Conservation (phyloP, 202 grass and related monocot genomes). For the Carex sylvatica region DNA sequence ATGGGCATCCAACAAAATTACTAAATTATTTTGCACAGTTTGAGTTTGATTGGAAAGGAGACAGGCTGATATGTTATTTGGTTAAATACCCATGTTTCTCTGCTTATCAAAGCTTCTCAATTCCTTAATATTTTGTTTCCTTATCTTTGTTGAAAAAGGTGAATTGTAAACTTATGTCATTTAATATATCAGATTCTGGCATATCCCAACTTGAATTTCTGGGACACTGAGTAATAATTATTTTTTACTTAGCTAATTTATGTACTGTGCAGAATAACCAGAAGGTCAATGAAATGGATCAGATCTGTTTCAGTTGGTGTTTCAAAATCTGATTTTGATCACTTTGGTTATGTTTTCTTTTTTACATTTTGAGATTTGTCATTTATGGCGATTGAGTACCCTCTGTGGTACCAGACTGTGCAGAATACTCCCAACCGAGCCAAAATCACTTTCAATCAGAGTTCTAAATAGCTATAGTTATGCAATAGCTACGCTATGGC, state of each 20-base stretch:
- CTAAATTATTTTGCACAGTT: slow-evolving; percentile 2
- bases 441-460: no score
- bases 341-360: background rate
- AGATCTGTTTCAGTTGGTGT: background rate
- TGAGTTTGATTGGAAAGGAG: background rate
- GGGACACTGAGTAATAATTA: background rate
- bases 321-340: background rate
- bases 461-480: no score
- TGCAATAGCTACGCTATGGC: no score
- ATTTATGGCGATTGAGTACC: no score
- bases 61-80: background rate
- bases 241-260: background rate
- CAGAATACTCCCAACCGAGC: no score
- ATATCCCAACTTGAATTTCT: background rate
- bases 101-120: background rate
- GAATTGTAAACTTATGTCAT: background rate
- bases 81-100: background rate
- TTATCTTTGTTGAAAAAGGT: background rate
- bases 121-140: background rate
- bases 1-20: slow-evolving; percentile 14
- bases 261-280: background rate
- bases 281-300: background rate
- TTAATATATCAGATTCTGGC: background rate
- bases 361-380: background rate
- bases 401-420: no score